phyloP scores from a whole-genome alignment of 768 basidiomycete genomes.

The Daedaleopsis sinensis region DNA sequence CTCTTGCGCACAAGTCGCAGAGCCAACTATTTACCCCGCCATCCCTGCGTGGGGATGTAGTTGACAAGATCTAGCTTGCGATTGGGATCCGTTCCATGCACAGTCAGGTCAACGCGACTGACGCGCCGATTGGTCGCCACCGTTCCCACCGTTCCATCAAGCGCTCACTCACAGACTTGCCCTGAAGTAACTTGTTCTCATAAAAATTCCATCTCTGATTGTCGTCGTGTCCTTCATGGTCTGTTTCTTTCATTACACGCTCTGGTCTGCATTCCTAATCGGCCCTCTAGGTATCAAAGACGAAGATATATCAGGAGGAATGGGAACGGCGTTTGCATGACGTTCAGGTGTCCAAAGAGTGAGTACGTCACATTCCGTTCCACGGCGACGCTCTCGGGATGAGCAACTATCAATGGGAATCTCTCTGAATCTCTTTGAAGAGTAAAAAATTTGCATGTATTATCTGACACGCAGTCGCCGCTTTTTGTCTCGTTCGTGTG shows the following conservation, averaged over 20 bases:
- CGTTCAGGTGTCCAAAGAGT: slow-evolving; percentile 87
- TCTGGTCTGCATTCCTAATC: not conserved
- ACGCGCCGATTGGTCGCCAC: no score
- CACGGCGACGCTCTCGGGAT: slow-evolving; percentile 47
- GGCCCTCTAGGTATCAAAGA: slow-evolving; percentile 44
- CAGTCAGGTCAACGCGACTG: no score
- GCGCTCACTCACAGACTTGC: slow-evolving; percentile 31
- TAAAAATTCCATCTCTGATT: slow-evolving; percentile 35
- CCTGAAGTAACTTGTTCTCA: slow-evolving; percentile 38
- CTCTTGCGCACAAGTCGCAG: no score
- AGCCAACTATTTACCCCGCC: no score
- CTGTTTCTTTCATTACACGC: slow-evolving; percentile 14
- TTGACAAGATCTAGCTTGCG: no score
- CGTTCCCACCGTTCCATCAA: not conserved
- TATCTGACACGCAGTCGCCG: slow-evolving; percentile 66
- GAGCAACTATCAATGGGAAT: slow-evolving; percentile 90
- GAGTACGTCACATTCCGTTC: slow-evolving; percentile 46
- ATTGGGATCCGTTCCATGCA: no score
- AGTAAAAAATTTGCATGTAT: slow-evolving; percentile 74
- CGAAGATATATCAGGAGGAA: slow-evolving; percentile 72
- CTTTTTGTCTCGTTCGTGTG: slow-evolving; percentile 15
- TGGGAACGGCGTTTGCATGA: slow-evolving; percentile 86
- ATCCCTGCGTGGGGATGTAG: no score
- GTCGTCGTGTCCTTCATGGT: slow-evolving; percentile 30
- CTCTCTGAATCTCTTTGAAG: slow-evolving; percentile 89